A percentile compares a stretch with the other conserved stretches of the same genome.
Evolutionary conservation across 306 rosid species (phyloP).

Genomic region (Prunus padus): DNA sequence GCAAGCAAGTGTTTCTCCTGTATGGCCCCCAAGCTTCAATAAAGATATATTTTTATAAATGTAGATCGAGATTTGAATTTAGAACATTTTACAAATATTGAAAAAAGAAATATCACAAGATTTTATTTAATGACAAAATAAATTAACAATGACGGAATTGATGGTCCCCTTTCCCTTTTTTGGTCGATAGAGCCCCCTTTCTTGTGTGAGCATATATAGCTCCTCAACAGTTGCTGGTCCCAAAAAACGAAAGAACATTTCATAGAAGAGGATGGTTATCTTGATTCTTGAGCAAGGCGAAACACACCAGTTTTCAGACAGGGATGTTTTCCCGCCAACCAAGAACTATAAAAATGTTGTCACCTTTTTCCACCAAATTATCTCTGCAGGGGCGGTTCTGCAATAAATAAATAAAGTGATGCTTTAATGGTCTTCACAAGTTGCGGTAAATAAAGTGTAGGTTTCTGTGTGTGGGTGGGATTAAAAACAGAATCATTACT

Average conservation of each 20-base stretch:
- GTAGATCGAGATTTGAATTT: too few relatives aligned
- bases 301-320: neutral
- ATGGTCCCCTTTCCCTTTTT: too few relatives aligned
- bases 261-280: neutral
- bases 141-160: too few relatives aligned
- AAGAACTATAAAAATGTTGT: slow-evolving; percentile 21
- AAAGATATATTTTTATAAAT: too few relatives aligned
- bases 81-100: too few relatives aligned
- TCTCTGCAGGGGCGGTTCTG: slow-evolving; percentile 12
- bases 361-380: slow-evolving; percentile 35
- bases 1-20: too few relatives aligned
- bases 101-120: too few relatives aligned
- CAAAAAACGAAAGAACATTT: neutral
- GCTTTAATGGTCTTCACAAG: slow-evolving; percentile 31
- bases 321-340: slow-evolving; percentile 39
- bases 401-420: slow-evolving; percentile 26
- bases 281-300: neutral
- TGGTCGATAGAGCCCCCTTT: too few relatives aligned
- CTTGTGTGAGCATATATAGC: too few relatives aligned
- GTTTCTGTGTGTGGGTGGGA: neutral
- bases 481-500: neutral
- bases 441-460: neutral
- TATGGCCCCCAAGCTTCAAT: too few relatives aligned
- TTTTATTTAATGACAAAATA: too few relatives aligned
- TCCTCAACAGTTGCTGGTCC: neutral